Base-by-base conservation (phyloP, 768 basidiomycete genomes). In the Mycena belliarum region DNA sequence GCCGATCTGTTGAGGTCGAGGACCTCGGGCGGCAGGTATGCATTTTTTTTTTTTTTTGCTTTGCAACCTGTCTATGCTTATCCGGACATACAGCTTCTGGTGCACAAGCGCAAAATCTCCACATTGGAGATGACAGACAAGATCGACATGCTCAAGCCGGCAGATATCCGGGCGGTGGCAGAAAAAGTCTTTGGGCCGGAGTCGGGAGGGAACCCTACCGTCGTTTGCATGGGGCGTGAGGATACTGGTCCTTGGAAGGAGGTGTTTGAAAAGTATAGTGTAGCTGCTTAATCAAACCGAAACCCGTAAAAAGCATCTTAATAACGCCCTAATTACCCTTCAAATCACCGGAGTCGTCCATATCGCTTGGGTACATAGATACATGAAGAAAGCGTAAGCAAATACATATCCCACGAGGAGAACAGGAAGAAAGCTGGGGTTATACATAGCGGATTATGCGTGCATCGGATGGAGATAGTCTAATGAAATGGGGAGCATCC, bases 61-160 rank as follows among this genome's bases (percentile, higher is more conserved):
- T n/a, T n/a, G n/a, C n/a, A n/a, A n/a, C n/a, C n/a, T n/a, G n/a
- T n/a, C n/a, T n/a, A n/a, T n/a, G n/a, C n/a, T n/a, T n/a, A n/a
- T n/a, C n/a, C n/a, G n/a, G 10, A 3, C 10, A 11, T 44, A 29
- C 63, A 91, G 89, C 81, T 95, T 28, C 83, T 96, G 57, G 89
- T 95, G 9, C 93, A 96, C 65, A 82, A 86, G 55, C 85, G 90
- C 65, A 94, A 91, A 71, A 82, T 97, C 40, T 85, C 91, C 15
- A 79, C 94, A n/a, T 78, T 84, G 11, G 95, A 98, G 71, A 98
- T 98, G 95, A 88, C 87, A 49, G 85, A 81, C 6, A 87, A 87
- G 68, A 91, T 98, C 59, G 92, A 94, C 72, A 75, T 78, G 35
- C 85, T 98, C 55, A 84, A 84, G 9, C 69, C 85, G 1, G 79